Base-by-base conservation (phyloP, 306 rosid genomes). In the Cicer bijugum region DNA sequence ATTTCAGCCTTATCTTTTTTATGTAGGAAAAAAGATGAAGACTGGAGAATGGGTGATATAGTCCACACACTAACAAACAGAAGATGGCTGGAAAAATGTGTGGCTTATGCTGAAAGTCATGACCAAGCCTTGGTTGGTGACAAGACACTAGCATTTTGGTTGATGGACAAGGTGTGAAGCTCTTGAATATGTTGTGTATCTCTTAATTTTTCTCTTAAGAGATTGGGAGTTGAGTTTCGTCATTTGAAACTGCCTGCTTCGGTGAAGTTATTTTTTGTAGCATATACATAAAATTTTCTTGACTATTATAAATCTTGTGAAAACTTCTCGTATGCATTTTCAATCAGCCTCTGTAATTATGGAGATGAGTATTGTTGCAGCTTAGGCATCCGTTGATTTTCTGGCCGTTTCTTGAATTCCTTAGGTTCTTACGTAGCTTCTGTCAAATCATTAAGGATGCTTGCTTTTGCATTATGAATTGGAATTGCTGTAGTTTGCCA, bases 51-150 rank as follows among this genome's bases (percentile, higher is more conserved):
- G 97, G 82, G 90, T 76, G 97, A 88, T 78, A 91, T 94, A 55
- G 58, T 91, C 78, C 86, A 83, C 87, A 82, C 95, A 2, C 96
- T 94, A 62, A 86, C 92, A 59, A 94, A 94, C 90, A 84, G 97
- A 87, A 86, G 99, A 84, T 95, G 99, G 99, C 77, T 67, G 77
- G 99, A 95, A 85, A 95, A 95, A 23, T 95, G 99, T 71, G 81
- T 95, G 76, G 60, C 87, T 53, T 95, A 95, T 87, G 99, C 99
- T 20, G 99, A 95, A 90, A 95, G 99, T 86, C 99, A 95, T 70
- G 99, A 95, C 81, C 99, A 95, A 84, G 99, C 99, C 50, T 92
- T 95, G 83, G 99, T 95, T 72, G 99, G 99, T 72, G 99, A 95
- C 83, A 95, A 95, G 85, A 95, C 99, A 80, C 76, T 91, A 77